Base-by-base conservation (phyloP, 108 stramenopile species). In the Cyclostephanos invisitatus region DNA sequence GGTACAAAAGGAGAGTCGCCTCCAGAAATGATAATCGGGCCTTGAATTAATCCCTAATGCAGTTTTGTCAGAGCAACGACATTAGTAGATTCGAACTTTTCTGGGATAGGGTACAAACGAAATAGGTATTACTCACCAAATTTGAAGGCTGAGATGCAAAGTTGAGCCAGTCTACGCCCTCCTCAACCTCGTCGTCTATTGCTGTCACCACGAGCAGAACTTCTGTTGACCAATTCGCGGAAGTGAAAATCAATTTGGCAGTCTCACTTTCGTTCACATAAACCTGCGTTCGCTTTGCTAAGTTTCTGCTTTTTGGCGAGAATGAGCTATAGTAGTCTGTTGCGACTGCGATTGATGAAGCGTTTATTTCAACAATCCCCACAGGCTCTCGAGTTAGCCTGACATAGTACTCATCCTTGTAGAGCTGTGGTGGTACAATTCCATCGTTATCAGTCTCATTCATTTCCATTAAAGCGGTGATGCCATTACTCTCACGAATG, bases 91-190 rank as follows among this genome's bases (percentile, higher is more conserved):
- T 27, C 2, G 5, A 12, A 25, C 27, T 3, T 24, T 14, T 56
- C 24, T 24, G 4, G 55, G 25, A 42, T 9, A 42, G 40, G 36
- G 36, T 9, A 42, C 40, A 42, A 42, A 8, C 40, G 1, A 42
- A 42, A 4, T 2, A 63, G 42, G 40, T 42, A 2, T 18, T 63
- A 2, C 53, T 55, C 55, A 53, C 63, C 38, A 80, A 36, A 68
- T 72, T 54, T 17, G 80, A 75, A 29, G 80, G 80, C 63, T 81
- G 74, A n/a, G 74, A 75, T 18, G 80, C 66, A 48, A 81, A 81
- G 35, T 65, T 56, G 2, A 81, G 51, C 29, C 68, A 65, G 44
- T 81, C 74, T 17, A 81, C 80, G 14, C 80, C 80, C 40, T 81
- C 80, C 36, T 75, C 74, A 6, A 67, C 53, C 10, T 58, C 35